Evolutionary conservation across 495 filamentous ascomycete species (phyloP).

Genomic region (Halenospora varia): DNA sequence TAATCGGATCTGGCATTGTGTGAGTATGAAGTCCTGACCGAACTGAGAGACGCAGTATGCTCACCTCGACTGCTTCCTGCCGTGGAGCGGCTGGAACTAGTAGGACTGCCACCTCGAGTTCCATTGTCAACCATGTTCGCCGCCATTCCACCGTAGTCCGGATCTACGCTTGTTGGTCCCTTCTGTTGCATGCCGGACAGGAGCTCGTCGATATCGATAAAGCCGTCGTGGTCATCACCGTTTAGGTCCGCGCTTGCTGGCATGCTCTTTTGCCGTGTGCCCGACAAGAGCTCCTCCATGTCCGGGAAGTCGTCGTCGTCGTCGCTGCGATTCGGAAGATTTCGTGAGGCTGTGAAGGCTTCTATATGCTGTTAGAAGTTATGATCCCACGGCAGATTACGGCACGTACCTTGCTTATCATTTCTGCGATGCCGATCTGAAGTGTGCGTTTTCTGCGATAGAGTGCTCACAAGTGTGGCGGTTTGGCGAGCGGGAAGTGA

Average conservation of each 20-base stretch:
- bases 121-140: background rate
- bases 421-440: conserved; percentile 7
- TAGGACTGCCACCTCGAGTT: conserved; percentile 16
- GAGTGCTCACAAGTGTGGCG: background rate
- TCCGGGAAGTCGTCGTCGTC: conserved; percentile 9
- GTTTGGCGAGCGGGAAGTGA: conserved; percentile 2
- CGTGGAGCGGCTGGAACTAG: conserved; percentile 9
- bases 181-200: conserved; percentile 1
- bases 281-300: conserved; percentile 2
- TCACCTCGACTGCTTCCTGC: conserved; percentile 16
- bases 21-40: conserved; percentile 12
- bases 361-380: background rate
- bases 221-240: conserved; percentile 5
- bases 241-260: conserved; percentile 2
- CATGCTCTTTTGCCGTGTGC: background rate
- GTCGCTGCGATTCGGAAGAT: conserved; percentile 2
- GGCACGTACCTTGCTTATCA: conserved; percentile 6
- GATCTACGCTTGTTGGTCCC: background rate
- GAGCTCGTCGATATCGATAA: conserved; percentile 6
- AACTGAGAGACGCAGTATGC: conserved; percentile 14
- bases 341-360: conserved; percentile 5
- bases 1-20: conserved; percentile 14
- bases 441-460: background rate
- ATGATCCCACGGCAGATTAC: background rate
- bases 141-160: background rate